Conservation (phyloP, 2,329 filamentous ascomycete species). For the Alternaria arbusti region DNA sequence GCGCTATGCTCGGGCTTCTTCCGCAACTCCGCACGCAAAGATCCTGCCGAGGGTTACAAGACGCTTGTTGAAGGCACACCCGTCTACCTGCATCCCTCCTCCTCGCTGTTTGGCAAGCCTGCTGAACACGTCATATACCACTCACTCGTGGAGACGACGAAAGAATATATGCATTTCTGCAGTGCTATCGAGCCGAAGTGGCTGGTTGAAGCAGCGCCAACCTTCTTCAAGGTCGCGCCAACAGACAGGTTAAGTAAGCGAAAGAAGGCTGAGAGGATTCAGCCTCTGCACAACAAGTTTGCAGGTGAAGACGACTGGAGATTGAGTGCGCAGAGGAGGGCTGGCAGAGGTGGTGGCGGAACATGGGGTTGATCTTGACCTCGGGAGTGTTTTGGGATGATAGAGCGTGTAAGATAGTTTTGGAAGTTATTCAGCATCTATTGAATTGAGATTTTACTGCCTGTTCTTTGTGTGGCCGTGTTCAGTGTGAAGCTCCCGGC, state of each 20-base stretch:
- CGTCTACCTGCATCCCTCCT: constrained; percentile 91
- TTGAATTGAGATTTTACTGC: background rate
- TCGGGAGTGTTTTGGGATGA: background rate
- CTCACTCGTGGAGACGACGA: constrained; percentile 86
- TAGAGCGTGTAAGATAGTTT: background rate
- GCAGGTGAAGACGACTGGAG: constrained; percentile 95
- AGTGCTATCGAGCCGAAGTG: constrained; percentile 92
- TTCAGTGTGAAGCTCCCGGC: background rate
- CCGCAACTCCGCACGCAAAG: constrained; percentile 91
- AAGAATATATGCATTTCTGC: constrained; percentile 98
- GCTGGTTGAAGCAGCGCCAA: constrained; percentile 95
- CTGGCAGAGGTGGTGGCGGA: constrained; percentile 85
- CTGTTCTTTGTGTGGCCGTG: background rate
- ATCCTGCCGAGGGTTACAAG: constrained; percentile 96
- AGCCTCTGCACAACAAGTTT: constrained; percentile 93
- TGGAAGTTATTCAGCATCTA: background rate
- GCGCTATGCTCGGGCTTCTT: constrained; percentile 95
- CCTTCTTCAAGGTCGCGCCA: constrained; percentile 96
- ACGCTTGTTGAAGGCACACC: constrained; percentile 94
- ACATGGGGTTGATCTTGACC: constrained; percentile 76
- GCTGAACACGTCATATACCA: constrained; percentile 97
- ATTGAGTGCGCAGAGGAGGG: constrained; percentile 83
- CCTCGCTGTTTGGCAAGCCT: constrained; percentile 91
- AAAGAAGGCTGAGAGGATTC: constrained; percentile 92
- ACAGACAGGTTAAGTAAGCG: constrained; percentile 87